These are phyloP conservation scores for Arthrobotrys iridis DNA, from an alignment of 2,329 filamentous ascomycete genomes.

Conservation along the genomic window DNA sequence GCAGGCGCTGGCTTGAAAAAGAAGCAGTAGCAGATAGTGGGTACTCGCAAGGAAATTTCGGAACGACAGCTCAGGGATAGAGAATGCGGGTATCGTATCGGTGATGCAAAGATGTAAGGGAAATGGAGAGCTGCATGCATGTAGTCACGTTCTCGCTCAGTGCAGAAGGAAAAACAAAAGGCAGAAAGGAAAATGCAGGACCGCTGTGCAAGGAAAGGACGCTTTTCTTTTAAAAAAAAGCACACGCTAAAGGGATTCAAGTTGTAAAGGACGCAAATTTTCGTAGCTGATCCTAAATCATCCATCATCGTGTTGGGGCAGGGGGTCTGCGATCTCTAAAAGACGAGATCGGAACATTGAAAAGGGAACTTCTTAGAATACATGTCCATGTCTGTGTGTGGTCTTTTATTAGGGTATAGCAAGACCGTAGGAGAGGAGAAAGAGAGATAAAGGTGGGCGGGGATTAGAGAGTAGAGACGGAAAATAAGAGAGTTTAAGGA, in stretches of 20 bases:
- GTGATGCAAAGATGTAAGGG: constrained; percentile 1
- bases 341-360: constrained; percentile 40
- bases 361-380: constrained; percentile 14
- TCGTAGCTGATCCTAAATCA: constrained; percentile 17
- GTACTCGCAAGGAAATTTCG: constrained; percentile 11
- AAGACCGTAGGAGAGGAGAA: not conserved
- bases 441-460: not conserved
- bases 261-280: constrained; percentile 8
- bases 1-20: constrained; percentile 10
- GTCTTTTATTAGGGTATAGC: constrained; percentile 6
- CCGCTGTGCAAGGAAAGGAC: constrained; percentile 21
- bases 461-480: too few species aligned
- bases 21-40: constrained; percentile 11
- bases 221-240: constrained; percentile 22
- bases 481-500: too few species aligned
- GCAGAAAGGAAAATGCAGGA: constrained; percentile 1
- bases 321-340: constrained; percentile 33
- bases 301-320: constrained; percentile 10
- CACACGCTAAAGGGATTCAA: constrained; percentile 14
- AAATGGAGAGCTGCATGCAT: constrained; percentile 8
- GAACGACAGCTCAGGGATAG: not conserved
- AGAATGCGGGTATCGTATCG: constrained; percentile 24
- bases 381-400: constrained; percentile 2
- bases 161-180: not conserved
- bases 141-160: constrained; percentile 13